Base-by-base conservation (phyloP, 768 basidiomycete genomes). In the Agrocybe praecox region DNA sequence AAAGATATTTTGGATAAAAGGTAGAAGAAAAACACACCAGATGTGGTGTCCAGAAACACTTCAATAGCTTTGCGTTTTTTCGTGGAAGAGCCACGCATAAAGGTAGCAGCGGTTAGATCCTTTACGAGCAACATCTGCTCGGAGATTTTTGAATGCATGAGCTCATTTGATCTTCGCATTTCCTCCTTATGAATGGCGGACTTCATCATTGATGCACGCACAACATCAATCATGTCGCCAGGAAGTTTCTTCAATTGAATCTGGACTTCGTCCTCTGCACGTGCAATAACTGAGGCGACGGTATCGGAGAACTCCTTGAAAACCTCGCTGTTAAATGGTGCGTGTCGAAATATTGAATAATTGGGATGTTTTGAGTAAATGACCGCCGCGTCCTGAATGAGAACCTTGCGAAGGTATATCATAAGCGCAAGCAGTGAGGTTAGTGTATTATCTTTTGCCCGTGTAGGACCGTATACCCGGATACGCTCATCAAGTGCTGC, bases 361-460 rank as follows among this genome's bases (percentile, higher is more conserved):
- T 62, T n/a, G 0, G 71, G 69, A 49, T 70, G 33, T 0, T 47
- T 34, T 0, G 34, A 29, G 40, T 56, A 73, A 0, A 76, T 58
- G 11, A 73, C 48, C 5, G 73, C 74, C 2, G 61, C 53, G 48
- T 76, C 74, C 62, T 76, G 72, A 14, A 76, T 61, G 1, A 76
- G 53, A 26, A 75, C 64, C 0, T 22, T 46, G 17, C 61, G 66
- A 0, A 74, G 47, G 56, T 63, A 62, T 0, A 32, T 2, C 1
- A 77, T 60, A 1, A 73, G 40, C 0, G 46, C 40, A 0, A 69
- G 66, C 47, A 74, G 73, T 24, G 66, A 26, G 10, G 58, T 56
- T 0, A 75, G 60, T 1, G 72, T 60, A 36, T 67, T 63, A 49
- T 73, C 71, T 6, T 26, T 55, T 4, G 62, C 64, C 11, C 46